Conservation (phyloP, 345 rosid species). For the Trapa incisa region DNA sequence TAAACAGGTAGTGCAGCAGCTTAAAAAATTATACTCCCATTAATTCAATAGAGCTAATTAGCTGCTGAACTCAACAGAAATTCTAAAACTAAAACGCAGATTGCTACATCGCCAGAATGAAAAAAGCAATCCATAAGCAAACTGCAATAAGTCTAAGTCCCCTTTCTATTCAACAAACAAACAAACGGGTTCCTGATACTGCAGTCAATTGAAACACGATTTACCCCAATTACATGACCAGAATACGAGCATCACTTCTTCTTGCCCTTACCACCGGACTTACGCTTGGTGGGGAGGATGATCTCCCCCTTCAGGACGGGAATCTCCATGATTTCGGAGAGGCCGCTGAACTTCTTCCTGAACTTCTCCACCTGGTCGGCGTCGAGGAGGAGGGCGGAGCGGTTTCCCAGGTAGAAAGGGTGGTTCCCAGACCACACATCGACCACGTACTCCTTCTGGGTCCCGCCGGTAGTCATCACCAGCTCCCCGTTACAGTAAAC, state of each 20-base stretch:
- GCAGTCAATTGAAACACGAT: background rate
- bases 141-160: background rate
- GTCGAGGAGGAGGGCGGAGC: conserved; percentile 46
- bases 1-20: background rate
- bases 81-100: background rate
- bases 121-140: background rate
- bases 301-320: conserved; percentile 84
- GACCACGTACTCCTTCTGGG: conserved; percentile 72
- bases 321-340: conserved; percentile 66
- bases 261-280: conserved; percentile 29
- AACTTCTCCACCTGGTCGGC: conserved; percentile 93
- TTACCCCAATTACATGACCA: background rate
- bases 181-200: background rate
- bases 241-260: conserved; percentile 29
- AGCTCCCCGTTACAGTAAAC: conserved; percentile 84
- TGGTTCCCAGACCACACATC: conserved; percentile 98
- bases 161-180: background rate
- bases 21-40: background rate
- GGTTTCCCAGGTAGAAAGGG: conserved; percentile 76
- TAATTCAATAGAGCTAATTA: background rate
- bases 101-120: background rate
- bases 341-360: conserved; percentile 58
- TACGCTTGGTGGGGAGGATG: conserved; percentile 42
- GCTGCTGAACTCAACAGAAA: background rate
- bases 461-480: conserved; percentile 93